A percentile compares a stretch with the other conserved stretches of the same genome.
Evolutionary conservation across 2,329 filamentous ascomycete species (phyloP).

Genomic region (Nemania bipapillata): DNA sequence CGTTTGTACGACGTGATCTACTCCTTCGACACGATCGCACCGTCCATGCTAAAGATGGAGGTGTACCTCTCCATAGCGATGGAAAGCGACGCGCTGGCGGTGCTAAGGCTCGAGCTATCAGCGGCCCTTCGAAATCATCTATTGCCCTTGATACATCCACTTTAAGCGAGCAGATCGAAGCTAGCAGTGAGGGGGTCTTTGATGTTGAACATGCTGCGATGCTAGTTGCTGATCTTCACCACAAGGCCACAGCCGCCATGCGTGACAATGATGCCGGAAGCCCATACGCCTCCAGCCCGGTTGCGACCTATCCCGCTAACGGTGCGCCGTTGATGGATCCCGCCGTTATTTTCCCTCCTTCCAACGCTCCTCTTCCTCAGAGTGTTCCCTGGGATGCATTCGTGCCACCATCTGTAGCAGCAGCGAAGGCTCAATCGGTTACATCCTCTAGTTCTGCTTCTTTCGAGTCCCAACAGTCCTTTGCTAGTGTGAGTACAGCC

Average conservation of each 20-base stretch:
- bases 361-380: conserved; percentile 80
- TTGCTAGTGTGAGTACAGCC: conserved; percentile 66
- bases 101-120: conserved; percentile 71
- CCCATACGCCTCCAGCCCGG: conserved; percentile 66
- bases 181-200: conserved; percentile 87
- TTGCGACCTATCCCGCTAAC: conserved; percentile 78
- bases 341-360: conserved; percentile 78
- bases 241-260: conserved; percentile 84
- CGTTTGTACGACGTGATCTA: conserved; percentile 96
- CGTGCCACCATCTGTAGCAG: conserved; percentile 74
- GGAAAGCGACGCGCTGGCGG: conserved; percentile 80
- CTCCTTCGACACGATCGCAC: conserved; percentile 97
- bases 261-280: conserved; percentile 61
- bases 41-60: conserved; percentile 97
- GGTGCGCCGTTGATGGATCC: conserved; percentile 79
- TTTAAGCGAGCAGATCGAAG: conserved; percentile 87
- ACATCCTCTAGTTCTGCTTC: conserved; percentile 72
- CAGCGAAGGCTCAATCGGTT: conserved; percentile 80
- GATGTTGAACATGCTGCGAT: conserved; percentile 98
- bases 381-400: conserved; percentile 88
- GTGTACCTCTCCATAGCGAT: conserved; percentile 91
- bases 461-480: conserved; percentile 74
- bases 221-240: conserved; percentile 97
- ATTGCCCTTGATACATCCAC: conserved; percentile 85
- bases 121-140: conserved; percentile 77